phyloP scores from a whole-genome alignment of 306 rosid species.

The Rosa rugosa region DNA sequence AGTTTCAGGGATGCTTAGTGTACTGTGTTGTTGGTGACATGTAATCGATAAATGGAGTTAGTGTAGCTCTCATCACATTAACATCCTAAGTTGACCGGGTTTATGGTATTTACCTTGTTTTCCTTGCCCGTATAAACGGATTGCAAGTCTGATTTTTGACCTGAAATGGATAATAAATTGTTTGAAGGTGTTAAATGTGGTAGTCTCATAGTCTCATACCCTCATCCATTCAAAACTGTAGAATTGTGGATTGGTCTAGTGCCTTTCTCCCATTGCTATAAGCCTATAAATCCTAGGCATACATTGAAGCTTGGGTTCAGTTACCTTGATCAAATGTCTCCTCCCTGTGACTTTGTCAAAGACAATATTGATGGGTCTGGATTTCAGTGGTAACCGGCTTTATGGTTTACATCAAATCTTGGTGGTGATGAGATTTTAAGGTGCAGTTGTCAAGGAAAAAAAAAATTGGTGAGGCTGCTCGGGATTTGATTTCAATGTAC shows the following conservation, averaged over 20 bases:
- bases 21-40: constrained; percentile 8
- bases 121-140: not conserved
- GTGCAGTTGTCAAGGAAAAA: too few species aligned
- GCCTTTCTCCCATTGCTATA: not conserved
- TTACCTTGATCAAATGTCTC: too few species aligned
- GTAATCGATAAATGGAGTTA: constrained; percentile 14
- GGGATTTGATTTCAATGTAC: too few species aligned
- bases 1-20: constrained; percentile 7
- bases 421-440: too few species aligned
- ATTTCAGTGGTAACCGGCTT: too few species aligned
- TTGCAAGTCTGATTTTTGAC: not conserved
- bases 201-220: not conserved
- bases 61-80: constrained; percentile 8
- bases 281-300: too few species aligned
- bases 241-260: not conserved
- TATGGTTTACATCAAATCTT: too few species aligned
- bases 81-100: not conserved
- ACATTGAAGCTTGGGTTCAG: too few species aligned
- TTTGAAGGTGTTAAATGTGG: not conserved
- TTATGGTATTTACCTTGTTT: constrained; percentile 10
- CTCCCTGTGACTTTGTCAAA: too few species aligned
- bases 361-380: too few species aligned
- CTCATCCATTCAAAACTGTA: not conserved
- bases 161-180: not conserved
- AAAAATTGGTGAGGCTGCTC: too few species aligned